Base-by-base conservation (phyloP, 805 yeast species). In the Pichia nakasei region DNA sequence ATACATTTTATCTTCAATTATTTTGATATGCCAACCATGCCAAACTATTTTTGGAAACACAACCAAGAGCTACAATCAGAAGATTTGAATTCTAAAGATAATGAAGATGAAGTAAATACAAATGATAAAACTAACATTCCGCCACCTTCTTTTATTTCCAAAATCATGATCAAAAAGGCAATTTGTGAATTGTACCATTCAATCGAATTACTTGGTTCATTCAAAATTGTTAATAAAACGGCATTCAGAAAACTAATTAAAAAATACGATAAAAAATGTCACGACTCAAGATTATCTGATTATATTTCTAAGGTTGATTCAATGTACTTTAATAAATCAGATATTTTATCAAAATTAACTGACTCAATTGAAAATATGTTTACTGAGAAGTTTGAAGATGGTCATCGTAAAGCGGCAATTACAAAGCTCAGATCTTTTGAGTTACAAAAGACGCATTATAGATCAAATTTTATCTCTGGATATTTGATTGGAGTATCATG, bases 231-330 rank as follows among this genome's bases (percentile, higher is more conserved):
- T 49, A 93, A 93, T 61, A 71, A 85, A 24, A 87, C 95, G 0
- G 98, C 94, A 0, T 78, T 89, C 54, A 74, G 95, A 43, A 93
- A 93, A 55, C 80, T 93, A 52, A 70, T 87, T 43, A 93, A 93
- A 57, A 93, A 93, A 61, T 89, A 78, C 58, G 98, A 93, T 63
- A 93, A 93, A 57, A 71, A 80, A 5, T 69, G 79, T 5, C 57
- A 66, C 12, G 66, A 75, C 4, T 52, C 66, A 1, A 51, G 70
- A 4, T 67, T 76, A 12, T 59, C 66, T 0, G 48, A 57, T 2
- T 85, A 78, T 56, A 69, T 80, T 76, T 68, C 66, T 17, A 75
- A 73, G 43, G 73, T 85, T 6, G 78, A 78, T 48, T 49, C 58
- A 3, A 60, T 78, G 19, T 69, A 77, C 50, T 80, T 83, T 56